Evolutionary conservation across 1,284 basidiomycete genomes (phyloP).

Genomic region (Irpex sp.): DNA sequence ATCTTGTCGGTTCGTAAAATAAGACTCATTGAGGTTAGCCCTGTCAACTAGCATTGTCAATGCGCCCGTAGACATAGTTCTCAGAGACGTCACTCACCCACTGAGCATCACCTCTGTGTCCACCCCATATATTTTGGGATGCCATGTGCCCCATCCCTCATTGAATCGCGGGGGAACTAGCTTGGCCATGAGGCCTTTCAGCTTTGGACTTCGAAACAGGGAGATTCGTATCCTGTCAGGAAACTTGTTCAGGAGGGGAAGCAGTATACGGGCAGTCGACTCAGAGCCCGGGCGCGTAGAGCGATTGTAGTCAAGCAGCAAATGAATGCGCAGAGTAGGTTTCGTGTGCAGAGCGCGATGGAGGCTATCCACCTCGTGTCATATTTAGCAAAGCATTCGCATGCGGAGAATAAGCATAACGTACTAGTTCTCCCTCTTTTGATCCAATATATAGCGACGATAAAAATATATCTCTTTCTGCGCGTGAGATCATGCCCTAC

Average conservation of each 20-base stretch:
- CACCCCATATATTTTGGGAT: constrained; percentile 93
- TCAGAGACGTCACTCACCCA: constrained; percentile 61
- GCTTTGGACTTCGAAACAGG: constrained; percentile 84
- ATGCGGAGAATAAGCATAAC: constrained; percentile 11
- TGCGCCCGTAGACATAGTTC: constrained; percentile 6
- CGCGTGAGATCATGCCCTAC: constrained; percentile 72
- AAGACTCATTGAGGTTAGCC: constrained; percentile 93
- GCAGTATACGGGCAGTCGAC: constrained; percentile 73
- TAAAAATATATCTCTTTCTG: constrained; percentile 77
- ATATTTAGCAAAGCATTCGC: neutral
- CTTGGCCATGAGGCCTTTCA: constrained; percentile 71
- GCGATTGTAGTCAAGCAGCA: constrained; percentile 88
- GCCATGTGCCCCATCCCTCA: constrained; percentile 98
- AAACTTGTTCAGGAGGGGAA: constrained; percentile 70
- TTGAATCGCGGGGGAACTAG: constrained; percentile 91
- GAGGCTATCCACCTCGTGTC: constrained; percentile 63
- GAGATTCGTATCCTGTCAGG: constrained; percentile 75
- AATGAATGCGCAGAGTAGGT: constrained; percentile 61
- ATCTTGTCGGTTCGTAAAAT: constrained; percentile 95
- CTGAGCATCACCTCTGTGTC: constrained; percentile 92
- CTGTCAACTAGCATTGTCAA: constrained; percentile 36
- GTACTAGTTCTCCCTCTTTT: constrained; percentile 31
- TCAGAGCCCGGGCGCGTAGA: constrained; percentile 82
- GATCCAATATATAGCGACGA: constrained; percentile 57
- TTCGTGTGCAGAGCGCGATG: constrained; percentile 56